phyloP scores from a whole-genome alignment of 2,329 filamentous ascomycete genomes.

The Thelonectria discophora region DNA sequence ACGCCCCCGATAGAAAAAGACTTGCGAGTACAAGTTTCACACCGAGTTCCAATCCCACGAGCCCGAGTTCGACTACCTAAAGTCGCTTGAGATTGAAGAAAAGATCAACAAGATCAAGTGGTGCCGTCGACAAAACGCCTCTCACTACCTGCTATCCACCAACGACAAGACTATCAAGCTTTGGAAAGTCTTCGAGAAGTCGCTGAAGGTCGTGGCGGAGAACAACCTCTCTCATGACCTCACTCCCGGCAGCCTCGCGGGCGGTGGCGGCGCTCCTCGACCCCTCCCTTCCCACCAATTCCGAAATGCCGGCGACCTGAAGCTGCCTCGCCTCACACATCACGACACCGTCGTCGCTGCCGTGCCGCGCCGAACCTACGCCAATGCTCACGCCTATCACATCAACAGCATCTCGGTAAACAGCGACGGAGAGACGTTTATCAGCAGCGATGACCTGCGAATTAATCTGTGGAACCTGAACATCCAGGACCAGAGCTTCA shows the following conservation, averaged over 20 bases:
- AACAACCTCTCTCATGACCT: slow-evolving; percentile 97
- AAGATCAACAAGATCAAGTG: slow-evolving; percentile 99
- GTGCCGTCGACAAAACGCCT: slow-evolving; percentile 97
- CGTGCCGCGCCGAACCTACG: slow-evolving; percentile 94
- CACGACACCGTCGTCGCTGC: slow-evolving; percentile 98
- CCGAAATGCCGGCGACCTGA: slow-evolving; percentile 82
- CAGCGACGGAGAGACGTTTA: slow-evolving; percentile 98
- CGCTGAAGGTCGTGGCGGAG: slow-evolving; percentile 96
- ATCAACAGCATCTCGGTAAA: slow-evolving; percentile 99
- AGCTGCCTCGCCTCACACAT: slow-evolving; percentile 94
- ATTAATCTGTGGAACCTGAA: slow-evolving; percentile 99
- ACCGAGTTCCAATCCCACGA: slow-evolving; percentile 99
- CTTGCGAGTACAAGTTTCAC: slow-evolving; percentile 99
- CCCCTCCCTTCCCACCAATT: slow-evolving; percentile 76
- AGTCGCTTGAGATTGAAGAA: slow-evolving; percentile 99
- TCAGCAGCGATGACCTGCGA: slow-evolving; percentile 95
- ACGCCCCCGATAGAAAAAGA: slow-evolving; percentile 83
- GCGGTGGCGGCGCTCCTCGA: slow-evolving; percentile 81
- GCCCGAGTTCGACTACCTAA: slow-evolving; percentile 98
- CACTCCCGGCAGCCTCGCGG: slow-evolving; percentile 77
- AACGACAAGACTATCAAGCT: slow-evolving; percentile 99
- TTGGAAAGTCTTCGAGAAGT: slow-evolving; percentile 99
- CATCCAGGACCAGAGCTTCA: slow-evolving; percentile 99
- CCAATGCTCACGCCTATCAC: slow-evolving; percentile 98
- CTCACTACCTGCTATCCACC: slow-evolving; percentile 96